These are phyloP conservation scores for Ganoderma multipileum DNA, from an alignment of 1,284 basidiomycete species.

Conservation along the genomic window DNA sequence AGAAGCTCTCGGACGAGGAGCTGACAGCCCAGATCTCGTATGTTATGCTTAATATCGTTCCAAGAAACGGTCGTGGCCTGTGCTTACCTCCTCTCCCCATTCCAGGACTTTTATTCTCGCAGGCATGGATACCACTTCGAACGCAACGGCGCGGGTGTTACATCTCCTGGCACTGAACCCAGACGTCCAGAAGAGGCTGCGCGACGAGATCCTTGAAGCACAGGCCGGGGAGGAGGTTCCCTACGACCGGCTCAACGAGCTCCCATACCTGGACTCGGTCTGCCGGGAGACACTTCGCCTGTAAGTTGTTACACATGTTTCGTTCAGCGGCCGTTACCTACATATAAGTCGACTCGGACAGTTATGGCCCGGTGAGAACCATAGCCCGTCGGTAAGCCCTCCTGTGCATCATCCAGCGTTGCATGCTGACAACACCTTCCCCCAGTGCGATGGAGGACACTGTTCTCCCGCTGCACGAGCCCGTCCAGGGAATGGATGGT, in stretches of 20 bases:
- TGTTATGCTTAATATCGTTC: constrained; percentile 11
- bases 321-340: no score
- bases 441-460: constrained; percentile 29
- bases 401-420: neutral
- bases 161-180: constrained; percentile 27
- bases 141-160: constrained; percentile 38
- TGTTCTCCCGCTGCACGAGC: constrained; percentile 35
- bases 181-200: constrained; percentile 17
- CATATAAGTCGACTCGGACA: no score
- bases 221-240: constrained; percentile 29
- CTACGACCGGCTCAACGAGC: constrained; percentile 39
- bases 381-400: constrained; percentile 8
- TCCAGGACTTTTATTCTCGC: constrained; percentile 37
- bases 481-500: constrained; percentile 37
- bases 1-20: constrained; percentile 31
- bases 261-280: constrained; percentile 43
- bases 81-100: neutral
- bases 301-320: constrained; percentile 15
- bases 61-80: no score
- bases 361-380: constrained; percentile 1
- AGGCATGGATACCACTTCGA: constrained; percentile 39
- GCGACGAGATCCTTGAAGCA: constrained; percentile 36
- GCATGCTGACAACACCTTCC: constrained; percentile 13
- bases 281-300: constrained; percentile 42
- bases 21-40: constrained; percentile 37